phyloP scores from a whole-genome alignment of 2,329 filamentous ascomycete genomes.

The Pezicula rhizophila region DNA sequence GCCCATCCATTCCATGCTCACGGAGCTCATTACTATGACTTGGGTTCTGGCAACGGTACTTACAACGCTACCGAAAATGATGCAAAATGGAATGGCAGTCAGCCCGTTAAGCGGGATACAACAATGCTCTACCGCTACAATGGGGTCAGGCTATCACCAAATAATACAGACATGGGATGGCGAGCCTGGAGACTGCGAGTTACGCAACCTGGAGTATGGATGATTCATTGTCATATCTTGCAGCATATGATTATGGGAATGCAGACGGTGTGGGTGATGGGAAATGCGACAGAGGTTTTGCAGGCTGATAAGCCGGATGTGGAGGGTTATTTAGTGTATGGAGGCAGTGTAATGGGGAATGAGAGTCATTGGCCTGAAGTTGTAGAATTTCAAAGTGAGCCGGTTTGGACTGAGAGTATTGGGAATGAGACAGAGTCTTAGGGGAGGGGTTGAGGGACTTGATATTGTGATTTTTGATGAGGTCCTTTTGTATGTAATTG shows the following conservation, averaged over 20 bases:
- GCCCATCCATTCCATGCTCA: conserved; percentile 42
- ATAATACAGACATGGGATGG: conserved; percentile 37
- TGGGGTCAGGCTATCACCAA: conserved; percentile 18
- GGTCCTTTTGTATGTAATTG: no score
- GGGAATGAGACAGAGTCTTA: no score
- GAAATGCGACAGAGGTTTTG: conserved; percentile 22
- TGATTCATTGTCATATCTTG: conserved; percentile 44
- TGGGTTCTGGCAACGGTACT: conserved; percentile 38
- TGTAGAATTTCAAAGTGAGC: conserved; percentile 1
- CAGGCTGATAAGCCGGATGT: conserved; percentile 19
- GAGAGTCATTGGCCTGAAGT: conserved; percentile 19
- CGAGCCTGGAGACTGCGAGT: conserved; percentile 43
- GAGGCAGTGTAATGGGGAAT: conserved; percentile 26
- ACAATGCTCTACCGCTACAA: conserved; percentile 42
- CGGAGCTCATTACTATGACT: conserved; percentile 37
- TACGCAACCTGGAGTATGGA: conserved; percentile 40
- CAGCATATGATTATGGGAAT: conserved; percentile 42
- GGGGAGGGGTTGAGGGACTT: no score
- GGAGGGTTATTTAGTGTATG: conserved; percentile 27
- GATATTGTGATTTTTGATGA: no score
- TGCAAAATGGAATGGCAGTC: conserved; percentile 23
- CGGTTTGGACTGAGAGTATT: no score
- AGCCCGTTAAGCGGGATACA: conserved; percentile 27
- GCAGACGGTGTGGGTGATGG: conserved; percentile 32
- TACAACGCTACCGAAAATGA: conserved; percentile 36